A percentile compares a stretch with the other conserved stretches of the same genome.
These are phyloP conservation scores for Musa schizocarpa DNA, from an alignment of 176 grass and related monocot genomes.

Conservation along the genomic window DNA sequence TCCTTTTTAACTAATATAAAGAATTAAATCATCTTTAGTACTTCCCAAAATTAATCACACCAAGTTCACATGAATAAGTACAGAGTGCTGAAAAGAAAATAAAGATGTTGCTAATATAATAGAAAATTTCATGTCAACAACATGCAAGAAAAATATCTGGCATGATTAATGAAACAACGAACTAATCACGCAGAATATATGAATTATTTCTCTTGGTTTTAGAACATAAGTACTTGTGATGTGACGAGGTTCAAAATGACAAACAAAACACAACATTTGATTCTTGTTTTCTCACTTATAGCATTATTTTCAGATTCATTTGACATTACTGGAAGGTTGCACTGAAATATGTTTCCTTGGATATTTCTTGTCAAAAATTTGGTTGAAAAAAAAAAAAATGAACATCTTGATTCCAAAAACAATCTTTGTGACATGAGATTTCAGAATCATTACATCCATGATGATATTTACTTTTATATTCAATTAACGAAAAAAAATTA, in stretches of 20 bases:
- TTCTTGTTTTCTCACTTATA: neutral
- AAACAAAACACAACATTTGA: neutral
- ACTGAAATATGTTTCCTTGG: too few species aligned
- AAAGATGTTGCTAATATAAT: neutral
- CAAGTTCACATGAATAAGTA: neutral
- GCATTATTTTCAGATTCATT: too few species aligned
- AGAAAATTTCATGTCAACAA: neutral
- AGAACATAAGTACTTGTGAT: neutral
- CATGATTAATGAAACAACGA: neutral
- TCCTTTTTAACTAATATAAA: conserved; percentile 47
- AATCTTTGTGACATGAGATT: too few species aligned
- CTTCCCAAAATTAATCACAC: neutral
- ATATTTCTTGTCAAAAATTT: too few species aligned
- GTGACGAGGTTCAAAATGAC: neutral
- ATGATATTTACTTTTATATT: neutral
- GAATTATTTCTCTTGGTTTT: neutral
- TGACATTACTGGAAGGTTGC: too few species aligned
- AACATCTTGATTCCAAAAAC: too few species aligned
- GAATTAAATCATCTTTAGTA: neutral
- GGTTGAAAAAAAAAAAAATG: too few species aligned
- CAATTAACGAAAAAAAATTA: neutral
- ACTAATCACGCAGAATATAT: neutral
- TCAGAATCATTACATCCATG: too few species aligned
- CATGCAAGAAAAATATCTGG: neutral
- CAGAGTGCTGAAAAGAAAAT: neutral